Conservation (phyloP, 345 rosid species). For the Acer campestre region DNA sequence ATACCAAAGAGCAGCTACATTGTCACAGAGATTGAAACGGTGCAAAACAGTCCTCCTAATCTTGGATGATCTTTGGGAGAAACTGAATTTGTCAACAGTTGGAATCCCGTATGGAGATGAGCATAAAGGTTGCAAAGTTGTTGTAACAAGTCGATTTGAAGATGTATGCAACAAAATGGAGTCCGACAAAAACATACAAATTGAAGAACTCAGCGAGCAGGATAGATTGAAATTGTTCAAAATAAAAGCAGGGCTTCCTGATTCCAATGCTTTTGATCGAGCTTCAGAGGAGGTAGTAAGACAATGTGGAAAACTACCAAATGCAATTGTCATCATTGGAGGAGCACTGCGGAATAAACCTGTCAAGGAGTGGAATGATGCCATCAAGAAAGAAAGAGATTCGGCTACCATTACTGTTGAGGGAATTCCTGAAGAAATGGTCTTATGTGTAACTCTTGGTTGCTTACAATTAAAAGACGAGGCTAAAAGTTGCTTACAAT, state of each 20-base stretch:
- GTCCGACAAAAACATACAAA: not conserved
- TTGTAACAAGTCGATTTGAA: slow-evolving; percentile 25
- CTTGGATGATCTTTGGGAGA: slow-evolving; percentile 35
- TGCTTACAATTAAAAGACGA: no score
- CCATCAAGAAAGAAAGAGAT: not conserved
- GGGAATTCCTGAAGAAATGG: no score
- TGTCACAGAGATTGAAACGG: slow-evolving; percentile 5
- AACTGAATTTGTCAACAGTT: slow-evolving; percentile 20
- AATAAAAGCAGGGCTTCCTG: slow-evolving; percentile 13
- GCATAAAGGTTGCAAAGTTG: slow-evolving; percentile 30
- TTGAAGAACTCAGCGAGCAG: not conserved
- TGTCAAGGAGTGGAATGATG: slow-evolving; percentile 18
- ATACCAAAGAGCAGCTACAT: slow-evolving; percentile 10
- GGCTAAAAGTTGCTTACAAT: no score
- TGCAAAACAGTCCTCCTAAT: slow-evolving; percentile 30
- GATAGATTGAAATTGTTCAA: slow-evolving; percentile 35
- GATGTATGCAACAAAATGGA: slow-evolving; percentile 23
- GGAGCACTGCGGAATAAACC: slow-evolving; percentile 1
- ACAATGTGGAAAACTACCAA: slow-evolving; percentile 29
- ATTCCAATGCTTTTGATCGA: not conserved
- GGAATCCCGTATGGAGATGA: slow-evolving; percentile 26
- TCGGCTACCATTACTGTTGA: not conserved
- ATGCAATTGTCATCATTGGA: slow-evolving; percentile 18
- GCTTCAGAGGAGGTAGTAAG: not conserved
- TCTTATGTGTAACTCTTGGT: no score